Percentiles rank a stretch among this genome's conserved stretches.
phyloP scores from a whole-genome alignment of 345 rosid species.

The Heritiera fomes region DNA sequence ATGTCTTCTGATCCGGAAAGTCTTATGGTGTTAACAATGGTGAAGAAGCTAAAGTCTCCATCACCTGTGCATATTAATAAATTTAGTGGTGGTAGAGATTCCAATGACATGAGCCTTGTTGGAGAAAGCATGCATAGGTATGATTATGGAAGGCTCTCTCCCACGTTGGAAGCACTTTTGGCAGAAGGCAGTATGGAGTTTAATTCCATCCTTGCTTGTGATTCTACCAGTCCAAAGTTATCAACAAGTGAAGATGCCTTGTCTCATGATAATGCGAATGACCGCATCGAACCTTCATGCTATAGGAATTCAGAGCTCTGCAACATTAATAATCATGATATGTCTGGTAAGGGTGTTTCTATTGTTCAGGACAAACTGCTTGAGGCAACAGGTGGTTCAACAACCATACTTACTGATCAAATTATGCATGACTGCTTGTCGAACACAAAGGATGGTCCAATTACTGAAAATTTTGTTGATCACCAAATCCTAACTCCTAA shows the following conservation, averaged over 20 bases:
- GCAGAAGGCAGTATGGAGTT: constrained; percentile 51
- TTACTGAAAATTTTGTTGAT: constrained; percentile 15
- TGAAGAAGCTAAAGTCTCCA: constrained; percentile 43
- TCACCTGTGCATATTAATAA: constrained; percentile 35
- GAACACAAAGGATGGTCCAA: constrained; percentile 17
- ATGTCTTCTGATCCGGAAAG: constrained; percentile 54
- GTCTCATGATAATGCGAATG: constrained; percentile 24
- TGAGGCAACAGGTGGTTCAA: constrained; percentile 30
- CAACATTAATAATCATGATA: constrained; percentile 28
- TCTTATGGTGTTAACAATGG: constrained; percentile 57
- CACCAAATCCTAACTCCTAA: constrained; percentile 28
- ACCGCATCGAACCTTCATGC: constrained; percentile 23
- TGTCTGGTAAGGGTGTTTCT: constrained; percentile 28
- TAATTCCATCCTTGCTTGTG: constrained; percentile 27
- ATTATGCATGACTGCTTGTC: constrained; percentile 19
- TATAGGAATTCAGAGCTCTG: constrained; percentile 25
- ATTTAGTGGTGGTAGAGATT: constrained; percentile 65
- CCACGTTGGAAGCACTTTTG: constrained; percentile 67
- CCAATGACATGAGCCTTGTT: constrained; percentile 86
- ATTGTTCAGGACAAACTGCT: constrained; percentile 28
- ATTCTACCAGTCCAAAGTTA: constrained; percentile 23
- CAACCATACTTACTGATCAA: constrained; percentile 22
- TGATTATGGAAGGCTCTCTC: constrained; percentile 71
- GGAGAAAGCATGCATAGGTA: constrained; percentile 60
- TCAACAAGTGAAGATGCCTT: constrained; percentile 25